Conservation (phyloP, 805 yeast genomes). For the Candida wancherniae region DNA sequence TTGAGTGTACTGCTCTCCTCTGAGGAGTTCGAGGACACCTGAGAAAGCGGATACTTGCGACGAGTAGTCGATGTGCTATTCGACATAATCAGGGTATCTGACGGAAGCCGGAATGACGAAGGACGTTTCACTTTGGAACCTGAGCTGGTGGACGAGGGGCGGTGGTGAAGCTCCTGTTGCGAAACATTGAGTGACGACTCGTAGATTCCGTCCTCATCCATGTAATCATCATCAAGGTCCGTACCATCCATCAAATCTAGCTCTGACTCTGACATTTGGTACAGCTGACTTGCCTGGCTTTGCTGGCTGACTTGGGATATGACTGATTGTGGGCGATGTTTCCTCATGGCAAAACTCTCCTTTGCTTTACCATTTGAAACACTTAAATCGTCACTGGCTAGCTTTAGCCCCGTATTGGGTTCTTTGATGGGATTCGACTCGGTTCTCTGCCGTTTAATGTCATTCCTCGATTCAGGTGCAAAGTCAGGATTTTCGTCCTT, state of each 20-base stretch:
- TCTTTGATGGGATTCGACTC: not conserved
- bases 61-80: conserved; percentile 26
- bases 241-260: conserved; percentile 37
- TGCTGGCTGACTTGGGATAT: conserved; percentile 37
- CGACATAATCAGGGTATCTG: conserved; percentile 33
- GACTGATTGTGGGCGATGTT: conserved; percentile 36
- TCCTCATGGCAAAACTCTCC: too few relatives aligned
- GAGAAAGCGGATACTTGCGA: conserved; percentile 26
- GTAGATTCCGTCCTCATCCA: conserved; percentile 33
- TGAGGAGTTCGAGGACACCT: conserved; percentile 35
- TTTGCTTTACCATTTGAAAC: too few relatives aligned
- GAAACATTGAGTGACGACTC: conserved; percentile 37
- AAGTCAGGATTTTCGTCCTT: not conserved
- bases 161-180: conserved; percentile 21
- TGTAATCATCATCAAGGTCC: conserved; percentile 32
- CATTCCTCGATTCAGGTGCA: not conserved
- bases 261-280: conserved; percentile 41
- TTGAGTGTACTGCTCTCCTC: conserved; percentile 26
- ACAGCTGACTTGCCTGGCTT: conserved; percentile 38
- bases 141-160: conserved; percentile 14
- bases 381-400: too few relatives aligned
- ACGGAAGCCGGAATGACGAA: conserved; percentile 28
- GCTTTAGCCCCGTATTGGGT: too few relatives aligned
- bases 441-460: too few relatives aligned
- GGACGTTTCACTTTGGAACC: conserved; percentile 23